phyloP scores from a whole-genome alignment of 1,284 basidiomycete species.

The Paramarasmius palmivorus region DNA sequence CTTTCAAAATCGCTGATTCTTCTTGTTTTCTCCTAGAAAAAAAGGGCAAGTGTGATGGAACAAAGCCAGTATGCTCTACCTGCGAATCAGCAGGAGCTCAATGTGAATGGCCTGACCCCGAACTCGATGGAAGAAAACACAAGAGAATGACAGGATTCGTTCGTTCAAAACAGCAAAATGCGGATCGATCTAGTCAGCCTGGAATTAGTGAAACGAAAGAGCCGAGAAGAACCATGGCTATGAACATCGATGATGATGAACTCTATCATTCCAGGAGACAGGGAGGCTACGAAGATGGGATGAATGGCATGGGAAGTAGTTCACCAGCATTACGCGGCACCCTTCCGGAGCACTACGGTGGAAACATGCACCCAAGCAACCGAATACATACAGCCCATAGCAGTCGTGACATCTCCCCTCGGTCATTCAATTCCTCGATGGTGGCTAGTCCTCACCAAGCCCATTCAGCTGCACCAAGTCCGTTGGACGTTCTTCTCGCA shows the following conservation, averaged over 20 bases:
- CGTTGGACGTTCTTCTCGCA: conserved; percentile 9
- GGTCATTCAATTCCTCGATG: not conserved
- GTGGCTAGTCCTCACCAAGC: not conserved
- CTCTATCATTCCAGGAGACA: no score
- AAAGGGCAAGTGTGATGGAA: conserved; percentile 16
- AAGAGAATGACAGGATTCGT: conserved; percentile 7
- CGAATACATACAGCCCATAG: no score
- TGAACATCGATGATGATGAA: no score
- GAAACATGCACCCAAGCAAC: no score
- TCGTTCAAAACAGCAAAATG: not conserved
- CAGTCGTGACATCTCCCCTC: not conserved
- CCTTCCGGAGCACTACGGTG: no score
- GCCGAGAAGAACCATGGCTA: not conserved
- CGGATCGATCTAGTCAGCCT: not conserved
- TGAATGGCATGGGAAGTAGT: no score
- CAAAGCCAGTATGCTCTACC: conserved; percentile 13
- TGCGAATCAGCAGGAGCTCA: conserved; percentile 6
- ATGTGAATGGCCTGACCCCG: conserved; percentile 16
- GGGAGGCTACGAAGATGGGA: no score
- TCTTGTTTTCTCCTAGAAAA: conserved; percentile 9
- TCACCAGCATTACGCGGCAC: no score
- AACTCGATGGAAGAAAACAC: conserved; percentile 15
- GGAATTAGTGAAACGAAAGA: not conserved
- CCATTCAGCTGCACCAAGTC: conserved; percentile 2
- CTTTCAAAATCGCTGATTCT: not conserved